These are phyloP conservation scores for Mortierella polycephala DNA, from an alignment of 371 early-diverging fungal genomes.

Conservation along the genomic window DNA sequence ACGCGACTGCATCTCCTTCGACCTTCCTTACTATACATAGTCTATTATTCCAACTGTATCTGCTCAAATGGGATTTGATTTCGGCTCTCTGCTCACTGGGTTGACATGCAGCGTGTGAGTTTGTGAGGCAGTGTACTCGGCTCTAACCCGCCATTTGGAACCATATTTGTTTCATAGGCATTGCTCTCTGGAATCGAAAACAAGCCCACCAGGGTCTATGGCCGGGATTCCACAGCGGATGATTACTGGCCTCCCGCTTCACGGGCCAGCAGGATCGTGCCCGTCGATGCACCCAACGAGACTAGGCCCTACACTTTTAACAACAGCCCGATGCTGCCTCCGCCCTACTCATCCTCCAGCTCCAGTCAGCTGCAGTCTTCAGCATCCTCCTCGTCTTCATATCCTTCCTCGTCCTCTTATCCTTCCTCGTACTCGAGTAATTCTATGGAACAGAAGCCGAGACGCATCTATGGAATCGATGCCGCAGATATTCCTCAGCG, in stretches of 20 bases:
- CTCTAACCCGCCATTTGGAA: background rate
- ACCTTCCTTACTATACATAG: background rate
- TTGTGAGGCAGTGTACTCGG: background rate
- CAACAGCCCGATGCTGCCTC: conserved; percentile 22
- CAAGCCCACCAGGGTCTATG: conserved; percentile 46
- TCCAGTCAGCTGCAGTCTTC: conserved; percentile 4
- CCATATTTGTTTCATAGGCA: conserved; percentile 20
- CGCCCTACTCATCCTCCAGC: conserved; percentile 18
- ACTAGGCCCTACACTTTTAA: conserved; percentile 12
- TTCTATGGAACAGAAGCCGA: conserved; percentile 15
- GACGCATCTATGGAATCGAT: conserved; percentile 47
- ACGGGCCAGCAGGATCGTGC: conserved; percentile 23
- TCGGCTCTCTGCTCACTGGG: no score
- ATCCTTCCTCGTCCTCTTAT: conserved; percentile 9
- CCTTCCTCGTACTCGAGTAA: conserved; percentile 22
- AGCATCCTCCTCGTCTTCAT: conserved; percentile 15
- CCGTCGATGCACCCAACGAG: conserved; percentile 44
- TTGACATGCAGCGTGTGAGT: no score
- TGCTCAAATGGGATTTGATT: no score
- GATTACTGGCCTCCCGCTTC: conserved; percentile 38
- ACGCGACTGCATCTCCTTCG: background rate
- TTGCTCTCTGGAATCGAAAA: conserved; percentile 34
- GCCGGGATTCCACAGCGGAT: conserved; percentile 44
- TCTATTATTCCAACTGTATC: no score
- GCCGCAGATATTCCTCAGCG: conserved; percentile 45